Base-by-base conservation (phyloP, 306 rosid genomes). In the Cucurbita ficifolia region DNA sequence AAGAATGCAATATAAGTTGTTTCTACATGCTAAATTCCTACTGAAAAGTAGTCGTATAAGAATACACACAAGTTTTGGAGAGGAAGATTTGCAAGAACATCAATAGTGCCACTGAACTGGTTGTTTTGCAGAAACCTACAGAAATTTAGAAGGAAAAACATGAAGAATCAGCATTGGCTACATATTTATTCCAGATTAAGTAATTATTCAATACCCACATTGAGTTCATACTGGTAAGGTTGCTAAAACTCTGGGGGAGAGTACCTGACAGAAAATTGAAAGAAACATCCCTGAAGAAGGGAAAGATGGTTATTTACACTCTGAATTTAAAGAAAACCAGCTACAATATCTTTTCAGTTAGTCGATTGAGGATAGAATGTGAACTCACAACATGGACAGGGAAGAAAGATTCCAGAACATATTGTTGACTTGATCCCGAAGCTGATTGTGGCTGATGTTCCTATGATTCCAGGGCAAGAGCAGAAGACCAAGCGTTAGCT, bases 361-460 rank as follows among this genome's bases (percentile, higher is more conserved):
- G 48, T 33, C 10, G 76, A 71, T 52, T 56, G 54, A 75, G 76
- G 54, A 76, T 59, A 76, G 53, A 79, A 74, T 11, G 77, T 69
- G 75, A 84, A 75, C 95, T 95, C 81, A 95, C 99, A 95, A 74
- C 77, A 84, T 84, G 51, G 89, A 56, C 68, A 95, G 91, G 56
- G 89, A 86, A 80, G 92, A 54, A 68, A 95, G 96, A 79, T 83
- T 81, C 40, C 81, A 76, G 57, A 87, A 91, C 52, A 79, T 21
- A 51, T 88, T 83, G 63, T 0, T 33, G 79, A 95, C 75, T 76
- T 76, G 87, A 77, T 85, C 84, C 82, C 79, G 91, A 64, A 95
- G 79, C 80, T 95, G 99, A 76, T 95, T 95, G 87, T 88, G 99
- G 79, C 91, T 87, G 68, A 95, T 64, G 76, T 89, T 89, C 77